These are phyloP conservation scores for Rostrohypoxylon terebratum DNA, from an alignment of 495 filamentous ascomycete genomes.

Conservation along the genomic window DNA sequence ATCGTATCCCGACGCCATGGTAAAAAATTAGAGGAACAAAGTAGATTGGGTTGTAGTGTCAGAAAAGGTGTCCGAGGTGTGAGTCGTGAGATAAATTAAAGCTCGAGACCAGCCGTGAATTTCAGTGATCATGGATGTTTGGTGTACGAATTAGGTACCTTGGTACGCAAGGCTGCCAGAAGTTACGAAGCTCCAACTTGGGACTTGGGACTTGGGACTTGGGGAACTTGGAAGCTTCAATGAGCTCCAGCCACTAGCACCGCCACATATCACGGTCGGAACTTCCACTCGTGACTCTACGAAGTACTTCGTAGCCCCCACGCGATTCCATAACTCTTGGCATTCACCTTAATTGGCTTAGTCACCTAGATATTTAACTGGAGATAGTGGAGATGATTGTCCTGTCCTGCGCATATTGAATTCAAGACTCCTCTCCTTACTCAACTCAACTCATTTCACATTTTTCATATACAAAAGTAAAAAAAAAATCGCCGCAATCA, in stretches of 20 bases:
- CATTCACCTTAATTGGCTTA: not conserved
- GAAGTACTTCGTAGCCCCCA: too few species aligned
- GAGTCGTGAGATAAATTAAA: constrained; percentile 23
- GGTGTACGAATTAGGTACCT: constrained; percentile 20
- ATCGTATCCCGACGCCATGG: constrained; percentile 90
- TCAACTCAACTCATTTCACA: not conserved
- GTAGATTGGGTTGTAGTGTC: constrained; percentile 18
- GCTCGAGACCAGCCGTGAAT: constrained; percentile 20
- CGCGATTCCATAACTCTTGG: not conserved
- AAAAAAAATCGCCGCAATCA: too few species aligned
- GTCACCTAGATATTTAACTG: not conserved
- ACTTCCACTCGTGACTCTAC: too few species aligned
- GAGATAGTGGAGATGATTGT: not conserved
- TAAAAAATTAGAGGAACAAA: constrained; percentile 28
- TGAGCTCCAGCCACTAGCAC: constrained; percentile 24
- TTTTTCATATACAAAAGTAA: constrained; percentile 4
- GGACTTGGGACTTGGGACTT: too few species aligned
- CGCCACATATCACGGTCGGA: not conserved
- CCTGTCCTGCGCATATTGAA: not conserved
- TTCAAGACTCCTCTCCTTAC: not conserved
- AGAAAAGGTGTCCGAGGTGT: constrained; percentile 22
- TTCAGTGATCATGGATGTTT: constrained; percentile 31
- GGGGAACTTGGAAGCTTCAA: not conserved
- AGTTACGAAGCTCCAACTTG: constrained; percentile 48
- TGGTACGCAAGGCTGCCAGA: constrained; percentile 49